Conservation (phyloP, 345 rosid species). For the Citrus trifoliata region DNA sequence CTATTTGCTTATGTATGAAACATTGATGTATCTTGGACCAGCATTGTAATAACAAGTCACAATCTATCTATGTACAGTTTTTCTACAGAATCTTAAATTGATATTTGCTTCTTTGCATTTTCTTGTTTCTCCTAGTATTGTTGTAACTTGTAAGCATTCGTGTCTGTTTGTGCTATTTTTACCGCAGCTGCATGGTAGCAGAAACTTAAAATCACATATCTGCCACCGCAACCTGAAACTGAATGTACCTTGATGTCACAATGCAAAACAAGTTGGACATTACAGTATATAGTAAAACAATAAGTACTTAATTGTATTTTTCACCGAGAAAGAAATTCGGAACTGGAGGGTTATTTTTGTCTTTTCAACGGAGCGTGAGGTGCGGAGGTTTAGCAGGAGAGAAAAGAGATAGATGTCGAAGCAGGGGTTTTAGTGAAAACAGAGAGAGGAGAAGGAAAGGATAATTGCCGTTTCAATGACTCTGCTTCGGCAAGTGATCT, state of each 20-base stretch:
- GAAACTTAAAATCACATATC: neutral
- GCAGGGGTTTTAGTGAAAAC: constrained; percentile 18
- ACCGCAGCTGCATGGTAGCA: neutral
- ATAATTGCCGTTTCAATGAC: constrained; percentile 53
- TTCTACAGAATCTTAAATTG: neutral
- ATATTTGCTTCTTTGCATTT: neutral
- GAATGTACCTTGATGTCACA: too few species aligned
- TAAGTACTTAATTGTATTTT: too few species aligned
- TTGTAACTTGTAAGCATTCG: neutral
- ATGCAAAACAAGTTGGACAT: too few species aligned
- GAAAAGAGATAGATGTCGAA: constrained; percentile 14
- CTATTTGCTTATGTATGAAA: neutral
- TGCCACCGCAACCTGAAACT: neutral
- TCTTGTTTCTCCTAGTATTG: too few species aligned
- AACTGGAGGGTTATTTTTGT: constrained; percentile 10
- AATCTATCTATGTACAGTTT: constrained; percentile 1
- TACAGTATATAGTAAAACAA: too few species aligned
- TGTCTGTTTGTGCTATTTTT: neutral
- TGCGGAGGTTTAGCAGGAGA: constrained; percentile 9
- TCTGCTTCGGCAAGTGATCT: constrained; percentile 54
- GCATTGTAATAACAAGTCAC: neutral
- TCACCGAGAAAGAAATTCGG: too few species aligned
- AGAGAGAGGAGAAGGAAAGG: constrained; percentile 18
- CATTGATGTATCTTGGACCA: neutral
- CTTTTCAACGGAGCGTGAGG: constrained; percentile 12